Percentiles rank a stretch among this genome's conserved stretches.
phyloP scores from a whole-genome alignment of 768 basidiomycete genomes.

The Coprinopsis marcescibilis region DNA sequence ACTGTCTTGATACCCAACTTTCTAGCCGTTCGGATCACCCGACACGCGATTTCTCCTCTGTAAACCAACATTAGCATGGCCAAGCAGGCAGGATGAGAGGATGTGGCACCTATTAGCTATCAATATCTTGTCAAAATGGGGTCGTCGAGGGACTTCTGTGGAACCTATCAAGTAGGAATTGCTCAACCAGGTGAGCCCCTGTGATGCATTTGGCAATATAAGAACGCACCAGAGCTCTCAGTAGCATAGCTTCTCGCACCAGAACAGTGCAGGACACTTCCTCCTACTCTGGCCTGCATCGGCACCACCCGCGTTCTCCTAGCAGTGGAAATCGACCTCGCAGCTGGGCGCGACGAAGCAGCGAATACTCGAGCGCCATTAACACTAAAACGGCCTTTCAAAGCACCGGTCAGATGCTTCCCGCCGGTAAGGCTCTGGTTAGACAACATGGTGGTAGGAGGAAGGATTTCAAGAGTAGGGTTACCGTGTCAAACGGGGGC shows the following conservation, averaged over 20 bases:
- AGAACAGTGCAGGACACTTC: background rate
- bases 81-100: background rate
- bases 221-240: background rate
- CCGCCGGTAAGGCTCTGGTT: background rate
- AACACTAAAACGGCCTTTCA: background rate
- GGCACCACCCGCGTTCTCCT: background rate
- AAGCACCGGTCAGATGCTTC: background rate
- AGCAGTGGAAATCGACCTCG: background rate
- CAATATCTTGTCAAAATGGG: slow-evolving; percentile 86
- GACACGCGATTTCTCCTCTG: slow-evolving; percentile 94
- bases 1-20: slow-evolving; percentile 89
- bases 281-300: background rate
- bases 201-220: background rate
- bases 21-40: slow-evolving; percentile 85
- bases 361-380: background rate
- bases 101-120: slow-evolving; percentile 87
- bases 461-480: background rate
- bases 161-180: background rate
- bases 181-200: background rate
- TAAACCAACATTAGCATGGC: background rate
- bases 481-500: background rate
- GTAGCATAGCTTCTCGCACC: slow-evolving; percentile 2
- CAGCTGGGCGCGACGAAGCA: background rate
- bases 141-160: slow-evolving; percentile 16
- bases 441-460: background rate